phyloP scores from a whole-genome alignment of 495 filamentous ascomycete species.

The Xylona heveae region DNA sequence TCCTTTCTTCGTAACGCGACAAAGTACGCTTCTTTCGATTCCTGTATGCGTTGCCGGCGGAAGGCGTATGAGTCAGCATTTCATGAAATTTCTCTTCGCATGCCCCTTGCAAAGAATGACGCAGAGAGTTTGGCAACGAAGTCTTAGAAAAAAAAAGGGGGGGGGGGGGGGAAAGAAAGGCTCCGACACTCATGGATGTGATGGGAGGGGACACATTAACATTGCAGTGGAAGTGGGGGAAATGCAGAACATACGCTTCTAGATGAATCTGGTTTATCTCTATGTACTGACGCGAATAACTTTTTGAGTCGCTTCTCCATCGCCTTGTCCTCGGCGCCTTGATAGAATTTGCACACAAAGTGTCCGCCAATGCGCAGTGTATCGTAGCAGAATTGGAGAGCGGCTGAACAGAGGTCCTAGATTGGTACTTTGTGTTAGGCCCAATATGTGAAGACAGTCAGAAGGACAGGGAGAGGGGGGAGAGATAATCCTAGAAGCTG shows the following conservation, averaged over 20 bases:
- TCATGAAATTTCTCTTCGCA: neutral
- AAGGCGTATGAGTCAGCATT: too few relatives aligned
- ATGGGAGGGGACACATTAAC: too few relatives aligned
- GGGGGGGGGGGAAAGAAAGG: too few relatives aligned
- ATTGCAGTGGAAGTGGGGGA: neutral
- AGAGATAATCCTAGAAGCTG: too few relatives aligned
- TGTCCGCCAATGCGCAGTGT: constrained; percentile 64
- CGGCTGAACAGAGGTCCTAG: constrained; percentile 75
- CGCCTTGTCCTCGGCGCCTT: constrained; percentile 62
- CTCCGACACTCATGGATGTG: too few relatives aligned
- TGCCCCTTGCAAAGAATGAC: too few relatives aligned
- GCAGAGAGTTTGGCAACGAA: too few relatives aligned
- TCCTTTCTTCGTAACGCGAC: constrained; percentile 44
- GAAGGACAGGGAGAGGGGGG: too few relatives aligned
- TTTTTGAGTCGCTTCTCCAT: constrained; percentile 49
- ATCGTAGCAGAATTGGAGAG: constrained; percentile 62
- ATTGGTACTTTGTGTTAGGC: too few relatives aligned
- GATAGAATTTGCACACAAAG: constrained; percentile 96
- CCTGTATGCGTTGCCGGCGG: too few relatives aligned
- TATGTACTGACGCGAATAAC: constrained; percentile 55
- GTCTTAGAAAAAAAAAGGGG: too few relatives aligned
- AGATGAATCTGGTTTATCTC: constrained; percentile 80
- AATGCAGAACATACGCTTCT: constrained; percentile 39
- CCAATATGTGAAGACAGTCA: too few relatives aligned
- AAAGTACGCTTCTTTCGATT: constrained; percentile 79